Conservation (phyloP, 768 basidiomycete species). For the Crassisporium funariophilum region DNA sequence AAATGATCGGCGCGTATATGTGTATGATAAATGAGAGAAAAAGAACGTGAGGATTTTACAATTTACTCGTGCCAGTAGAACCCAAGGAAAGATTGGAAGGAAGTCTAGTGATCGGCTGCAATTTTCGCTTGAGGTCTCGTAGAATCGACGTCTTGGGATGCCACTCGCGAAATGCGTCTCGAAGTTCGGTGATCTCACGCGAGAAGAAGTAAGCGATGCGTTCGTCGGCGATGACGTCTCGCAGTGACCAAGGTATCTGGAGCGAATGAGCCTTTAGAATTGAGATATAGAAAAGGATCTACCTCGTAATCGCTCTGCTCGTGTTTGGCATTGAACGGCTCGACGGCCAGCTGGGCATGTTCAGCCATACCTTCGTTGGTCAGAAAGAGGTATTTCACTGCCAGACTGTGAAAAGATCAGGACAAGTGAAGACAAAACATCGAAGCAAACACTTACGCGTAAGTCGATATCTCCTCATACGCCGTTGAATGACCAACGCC, state of each 20-base stretch:
- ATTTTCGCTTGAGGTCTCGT: constrained; percentile 59
- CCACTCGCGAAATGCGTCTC: constrained; percentile 87
- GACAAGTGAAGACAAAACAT: not conserved
- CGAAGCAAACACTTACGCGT: constrained; percentile 54
- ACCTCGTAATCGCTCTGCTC: constrained; percentile 87
- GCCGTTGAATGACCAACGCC: constrained; percentile 88
- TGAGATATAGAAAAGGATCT: not conserved
- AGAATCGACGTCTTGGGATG: constrained; percentile 80
- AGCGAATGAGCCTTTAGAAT: constrained; percentile 3
- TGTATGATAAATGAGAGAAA: no score
- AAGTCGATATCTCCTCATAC: constrained; percentile 80
- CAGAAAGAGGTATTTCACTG: constrained; percentile 90
- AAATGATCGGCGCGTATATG: no score
- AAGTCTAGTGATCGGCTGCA: constrained; percentile 43
- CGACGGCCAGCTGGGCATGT: constrained; percentile 47
- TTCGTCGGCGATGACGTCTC: constrained; percentile 86
- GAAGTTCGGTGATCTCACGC: constrained; percentile 72
- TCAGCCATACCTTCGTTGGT: constrained; percentile 63
- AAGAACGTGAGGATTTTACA: no score
- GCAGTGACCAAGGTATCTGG: constrained; percentile 88
- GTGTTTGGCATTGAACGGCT: constrained; percentile 76
- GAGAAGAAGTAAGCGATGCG: constrained; percentile 76
- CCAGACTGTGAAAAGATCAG: constrained; percentile 49
- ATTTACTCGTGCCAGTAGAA: no score
- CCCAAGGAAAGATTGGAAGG: no score